A percentile compares a stretch with the other conserved stretches of the same genome.
Conservation (phyloP, 140 eudicot genomes). For the Oenanthe javanica region DNA sequence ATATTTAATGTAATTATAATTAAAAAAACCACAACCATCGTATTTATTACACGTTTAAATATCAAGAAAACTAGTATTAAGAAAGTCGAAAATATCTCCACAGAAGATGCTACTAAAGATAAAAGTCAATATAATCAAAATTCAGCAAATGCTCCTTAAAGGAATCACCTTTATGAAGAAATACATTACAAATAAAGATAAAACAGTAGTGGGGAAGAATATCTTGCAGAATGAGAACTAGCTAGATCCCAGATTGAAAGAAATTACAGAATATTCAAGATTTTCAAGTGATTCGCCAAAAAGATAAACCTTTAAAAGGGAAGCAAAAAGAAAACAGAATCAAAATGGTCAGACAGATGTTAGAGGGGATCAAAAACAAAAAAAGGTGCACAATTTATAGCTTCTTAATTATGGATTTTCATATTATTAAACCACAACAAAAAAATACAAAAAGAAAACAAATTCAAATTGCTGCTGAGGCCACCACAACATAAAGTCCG, state of each 20-base stretch:
- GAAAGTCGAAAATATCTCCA: not conserved
- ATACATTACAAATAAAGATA: not conserved
- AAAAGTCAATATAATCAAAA: not conserved
- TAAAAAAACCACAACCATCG: not conserved
- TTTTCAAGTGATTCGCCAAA: not conserved
- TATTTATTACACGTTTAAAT: not conserved
- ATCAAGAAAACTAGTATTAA: not conserved
- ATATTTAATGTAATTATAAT: not conserved
- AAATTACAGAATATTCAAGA: slow-evolving; percentile 6
- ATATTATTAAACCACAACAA: not conserved
- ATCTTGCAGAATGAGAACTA: not conserved
- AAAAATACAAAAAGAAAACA: not conserved
- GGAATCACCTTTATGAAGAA: slow-evolving; percentile 8
- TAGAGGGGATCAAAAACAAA: not conserved
- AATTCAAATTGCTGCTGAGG: not conserved
- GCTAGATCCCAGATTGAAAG: not conserved
- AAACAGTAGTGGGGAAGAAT: not conserved
- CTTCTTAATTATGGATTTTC: not conserved
- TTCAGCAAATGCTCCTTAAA: not conserved
- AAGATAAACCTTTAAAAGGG: not conserved
- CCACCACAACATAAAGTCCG: not conserved
- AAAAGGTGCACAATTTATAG: not conserved
- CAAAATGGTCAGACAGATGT: not conserved
- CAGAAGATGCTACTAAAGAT: not conserved
- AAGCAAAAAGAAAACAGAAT: not conserved